Conservation (phyloP, 2,329 filamentous ascomycete species). For the Colletotrichum abscissum region DNA sequence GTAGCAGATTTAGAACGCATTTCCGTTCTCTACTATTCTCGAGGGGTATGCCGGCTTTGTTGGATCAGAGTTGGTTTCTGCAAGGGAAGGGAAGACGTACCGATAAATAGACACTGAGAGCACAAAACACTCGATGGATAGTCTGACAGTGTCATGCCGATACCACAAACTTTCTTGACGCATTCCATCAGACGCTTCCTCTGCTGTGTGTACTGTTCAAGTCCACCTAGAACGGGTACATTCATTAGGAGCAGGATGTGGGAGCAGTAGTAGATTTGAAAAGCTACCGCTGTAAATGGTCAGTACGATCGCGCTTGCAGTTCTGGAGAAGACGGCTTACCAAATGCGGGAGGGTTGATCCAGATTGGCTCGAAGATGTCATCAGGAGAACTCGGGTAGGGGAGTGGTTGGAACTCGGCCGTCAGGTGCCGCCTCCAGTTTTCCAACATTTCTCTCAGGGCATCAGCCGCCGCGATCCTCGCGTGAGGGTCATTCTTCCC, state of each 20-base stretch:
- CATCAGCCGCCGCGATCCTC: slow-evolving; percentile 57
- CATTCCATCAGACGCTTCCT: slow-evolving; percentile 37
- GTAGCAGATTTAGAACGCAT: slow-evolving; percentile 4
- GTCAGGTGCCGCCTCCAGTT: slow-evolving; percentile 60
- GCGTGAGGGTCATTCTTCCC: slow-evolving; percentile 48
- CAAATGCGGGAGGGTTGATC: slow-evolving; percentile 37
- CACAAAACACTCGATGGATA: slow-evolving; percentile 40
- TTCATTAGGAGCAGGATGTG: slow-evolving; percentile 36
- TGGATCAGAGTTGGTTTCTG: background rate
- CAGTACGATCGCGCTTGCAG: background rate
- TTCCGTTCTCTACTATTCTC: slow-evolving; percentile 9
- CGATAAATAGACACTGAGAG: slow-evolving; percentile 40
- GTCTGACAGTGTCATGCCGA: slow-evolving; percentile 38
- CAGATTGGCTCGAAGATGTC: slow-evolving; percentile 35
- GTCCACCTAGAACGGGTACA: slow-evolving; percentile 34
- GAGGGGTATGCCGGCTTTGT: slow-evolving; percentile 22
- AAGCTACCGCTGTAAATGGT: slow-evolving; percentile 30
- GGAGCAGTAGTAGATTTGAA: slow-evolving; percentile 38
- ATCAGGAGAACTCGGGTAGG: slow-evolving; percentile 35
- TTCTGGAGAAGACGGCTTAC: background rate
- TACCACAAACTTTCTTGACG: slow-evolving; percentile 39
- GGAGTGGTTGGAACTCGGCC: slow-evolving; percentile 55
- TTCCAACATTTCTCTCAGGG: slow-evolving; percentile 58
- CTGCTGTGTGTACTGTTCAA: slow-evolving; percentile 36
- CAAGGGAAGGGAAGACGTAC: slow-evolving; percentile 1